Percentiles rank a stretch among this genome's conserved stretches.
phyloP scores from a whole-genome alignment of 2,329 filamentous ascomycete genomes.

The Mycosphaerella sp. region DNA sequence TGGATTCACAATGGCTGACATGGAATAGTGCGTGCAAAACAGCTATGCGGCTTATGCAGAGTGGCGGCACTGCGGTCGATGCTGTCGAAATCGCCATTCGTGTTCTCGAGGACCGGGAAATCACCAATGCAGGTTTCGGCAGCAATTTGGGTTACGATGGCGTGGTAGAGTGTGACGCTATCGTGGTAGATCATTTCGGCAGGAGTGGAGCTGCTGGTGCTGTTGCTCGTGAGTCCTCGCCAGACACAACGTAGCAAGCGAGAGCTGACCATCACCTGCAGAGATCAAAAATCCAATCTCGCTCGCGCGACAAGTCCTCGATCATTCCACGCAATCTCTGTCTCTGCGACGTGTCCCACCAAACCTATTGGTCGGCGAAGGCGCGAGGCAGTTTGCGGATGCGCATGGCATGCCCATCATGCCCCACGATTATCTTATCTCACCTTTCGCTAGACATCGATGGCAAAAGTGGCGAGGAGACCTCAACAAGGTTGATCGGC shows the following conservation, averaged over 20 bases:
- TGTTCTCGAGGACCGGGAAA: conserved; percentile 82
- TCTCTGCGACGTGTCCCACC: conserved; percentile 84
- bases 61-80: conserved; percentile 73
- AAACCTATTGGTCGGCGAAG: conserved; percentile 80
- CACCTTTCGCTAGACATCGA: conserved; percentile 68
- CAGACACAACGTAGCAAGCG: neutral
- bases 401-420: conserved; percentile 68
- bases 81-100: conserved; percentile 86
- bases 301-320: conserved; percentile 74
- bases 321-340: conserved; percentile 68
- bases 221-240: conserved; percentile 64
- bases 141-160: conserved; percentile 92
- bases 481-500: conserved; percentile 54
- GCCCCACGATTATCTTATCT: conserved; percentile 72
- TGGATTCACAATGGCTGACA: conserved; percentile 17
- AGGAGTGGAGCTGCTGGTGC: conserved; percentile 91
- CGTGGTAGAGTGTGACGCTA: conserved; percentile 88
- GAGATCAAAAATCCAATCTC: conserved; percentile 91
- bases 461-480: conserved; percentile 72
- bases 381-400: conserved; percentile 78
- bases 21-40: conserved; percentile 66
- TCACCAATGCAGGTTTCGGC: conserved; percentile 93
- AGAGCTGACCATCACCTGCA: conserved; percentile 35
- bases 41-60: conserved; percentile 73
- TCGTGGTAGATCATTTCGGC: conserved; percentile 82